Base-by-base conservation (phyloP, 108 stramenopile genomes). In the Thalassiosira profunda region DNA sequence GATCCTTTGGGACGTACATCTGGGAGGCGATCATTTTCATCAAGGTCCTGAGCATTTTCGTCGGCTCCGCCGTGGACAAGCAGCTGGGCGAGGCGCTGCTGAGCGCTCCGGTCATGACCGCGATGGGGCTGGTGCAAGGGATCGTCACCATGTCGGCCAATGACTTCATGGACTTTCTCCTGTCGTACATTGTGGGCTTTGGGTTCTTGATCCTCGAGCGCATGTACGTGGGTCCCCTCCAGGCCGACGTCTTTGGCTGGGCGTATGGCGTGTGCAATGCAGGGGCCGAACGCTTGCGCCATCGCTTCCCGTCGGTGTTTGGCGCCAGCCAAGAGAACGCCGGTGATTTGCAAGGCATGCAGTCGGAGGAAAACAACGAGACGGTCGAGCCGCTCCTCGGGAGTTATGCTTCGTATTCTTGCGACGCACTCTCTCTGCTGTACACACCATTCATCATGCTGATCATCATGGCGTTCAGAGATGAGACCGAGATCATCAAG, bases 161-260 rank as follows among this genome's bases (percentile, higher is more conserved):
- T 41, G 87, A 96, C 71, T 96, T 96, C 60, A 44, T 88, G 72
- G 94, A 93, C 71, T 93, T 96, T 64, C 66, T 96, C 8, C 53
- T 90, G 5, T 83, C 81, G 20, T 88, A 91, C 55, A 68, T 89
- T 48, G 86, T 95, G 15, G 87, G 84, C n/a, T 84, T 89, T 30
- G 92, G 89, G 4, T 79, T 95, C 12, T 70, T 86, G 31, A 63
- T 95, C 30, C 43, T 86, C 24, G 73, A 84, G 42, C 43, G 81
- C 12, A 59, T 86, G 64, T 93, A 92, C 65, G 63, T 90, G 28
- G 85, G 85, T 8, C 90, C 89, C 14, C 55, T 59, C 5, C 70
- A 85, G 33, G 86, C 58, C 10, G 73, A 58, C 35, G 40, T 82
- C 18, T 21, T 86, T 9, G 65, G 43, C 25, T 72, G 68, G 68